Conservation (phyloP, 179 eudicot species). For the Beta lomatogona region DNA sequence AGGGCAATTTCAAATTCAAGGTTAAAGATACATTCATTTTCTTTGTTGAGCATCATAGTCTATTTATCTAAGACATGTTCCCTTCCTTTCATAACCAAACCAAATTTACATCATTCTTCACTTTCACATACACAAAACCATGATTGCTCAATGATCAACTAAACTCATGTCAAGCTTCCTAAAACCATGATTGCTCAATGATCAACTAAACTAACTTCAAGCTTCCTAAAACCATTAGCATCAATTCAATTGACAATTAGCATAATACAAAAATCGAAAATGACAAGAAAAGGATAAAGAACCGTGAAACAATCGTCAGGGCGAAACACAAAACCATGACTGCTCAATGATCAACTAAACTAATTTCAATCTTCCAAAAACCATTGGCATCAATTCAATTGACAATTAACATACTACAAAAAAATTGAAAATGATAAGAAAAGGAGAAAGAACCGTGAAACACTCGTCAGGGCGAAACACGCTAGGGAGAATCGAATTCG, state of each 20-base stretch:
- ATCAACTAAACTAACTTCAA: not conserved
- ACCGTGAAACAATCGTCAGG: too few species aligned
- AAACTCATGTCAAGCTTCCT: not conserved
- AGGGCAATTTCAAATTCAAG: too few species aligned
- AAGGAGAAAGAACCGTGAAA: constrained; percentile 42
- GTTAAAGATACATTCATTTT: too few species aligned
- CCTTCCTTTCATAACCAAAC: not conserved
- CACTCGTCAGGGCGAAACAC: constrained; percentile 76
- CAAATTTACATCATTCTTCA: not conserved
- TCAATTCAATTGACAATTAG: not conserved
- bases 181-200: not conserved
- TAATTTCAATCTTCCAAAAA: not conserved
- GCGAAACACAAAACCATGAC: not conserved
- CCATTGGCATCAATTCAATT: not conserved
- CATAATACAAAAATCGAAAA: too few species aligned
- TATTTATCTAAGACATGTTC: too few species aligned
- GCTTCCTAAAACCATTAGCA: not conserved
- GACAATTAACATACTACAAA: too few species aligned
- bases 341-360: not conserved
- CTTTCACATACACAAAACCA: not conserved
- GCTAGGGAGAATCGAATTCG: constrained; percentile 69
- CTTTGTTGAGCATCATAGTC: too few species aligned
- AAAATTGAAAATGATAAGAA: not conserved
- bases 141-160: not conserved
- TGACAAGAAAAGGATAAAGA: too few species aligned